Evolutionary conservation across 2,329 filamentous ascomycete genomes (phyloP).

Genomic region (Xylariales sp.): DNA sequence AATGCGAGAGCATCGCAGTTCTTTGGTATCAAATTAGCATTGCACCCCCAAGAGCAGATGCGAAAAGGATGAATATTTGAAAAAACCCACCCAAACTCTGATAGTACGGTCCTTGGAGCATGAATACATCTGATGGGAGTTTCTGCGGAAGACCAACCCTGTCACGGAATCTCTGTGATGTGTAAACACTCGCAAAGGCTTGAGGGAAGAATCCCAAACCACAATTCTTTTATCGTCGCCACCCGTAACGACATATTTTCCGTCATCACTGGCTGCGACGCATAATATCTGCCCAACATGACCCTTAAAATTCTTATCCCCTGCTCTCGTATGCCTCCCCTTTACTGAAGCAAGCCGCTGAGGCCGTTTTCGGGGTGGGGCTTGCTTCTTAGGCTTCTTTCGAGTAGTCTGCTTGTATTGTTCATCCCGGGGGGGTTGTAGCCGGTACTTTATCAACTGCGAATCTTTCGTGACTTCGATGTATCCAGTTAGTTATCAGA

Average conservation of each 20-base stretch:
- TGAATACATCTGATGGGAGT: slow-evolving; percentile 92
- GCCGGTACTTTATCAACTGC: slow-evolving; percentile 80
- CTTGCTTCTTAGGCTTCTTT: slow-evolving; percentile 69
- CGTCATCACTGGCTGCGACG: slow-evolving; percentile 88
- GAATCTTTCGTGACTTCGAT: slow-evolving; percentile 38
- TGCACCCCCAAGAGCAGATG: not conserved
- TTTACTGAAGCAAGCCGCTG: slow-evolving; percentile 72
- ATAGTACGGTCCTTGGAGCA: slow-evolving; percentile 91
- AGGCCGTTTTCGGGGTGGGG: slow-evolving; percentile 70
- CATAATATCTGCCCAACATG: slow-evolving; percentile 84
- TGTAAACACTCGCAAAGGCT: slow-evolving; percentile 84
- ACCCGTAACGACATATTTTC: slow-evolving; percentile 90
- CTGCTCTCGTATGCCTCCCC: slow-evolving; percentile 69
- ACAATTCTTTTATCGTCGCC: slow-evolving; percentile 86
- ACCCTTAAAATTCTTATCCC: slow-evolving; percentile 76
- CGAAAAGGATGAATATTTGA: not conserved
- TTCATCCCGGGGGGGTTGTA: slow-evolving; percentile 73
- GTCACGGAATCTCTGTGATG: slow-evolving; percentile 92
- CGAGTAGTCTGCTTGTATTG: slow-evolving; percentile 70
- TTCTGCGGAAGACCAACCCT: slow-evolving; percentile 82
- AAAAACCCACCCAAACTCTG: slow-evolving; percentile 78
- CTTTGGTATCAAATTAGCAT: slow-evolving; percentile 24
- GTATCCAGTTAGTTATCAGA: slow-evolving; percentile 5
- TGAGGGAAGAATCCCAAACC: slow-evolving; percentile 83
- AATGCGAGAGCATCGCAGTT: slow-evolving; percentile 92